Percentiles rank a stretch among this genome's conserved stretches.
Evolutionary conservation across 345 rosid genomes (phyloP).

Genomic region (Erucastrum elatum): DNA sequence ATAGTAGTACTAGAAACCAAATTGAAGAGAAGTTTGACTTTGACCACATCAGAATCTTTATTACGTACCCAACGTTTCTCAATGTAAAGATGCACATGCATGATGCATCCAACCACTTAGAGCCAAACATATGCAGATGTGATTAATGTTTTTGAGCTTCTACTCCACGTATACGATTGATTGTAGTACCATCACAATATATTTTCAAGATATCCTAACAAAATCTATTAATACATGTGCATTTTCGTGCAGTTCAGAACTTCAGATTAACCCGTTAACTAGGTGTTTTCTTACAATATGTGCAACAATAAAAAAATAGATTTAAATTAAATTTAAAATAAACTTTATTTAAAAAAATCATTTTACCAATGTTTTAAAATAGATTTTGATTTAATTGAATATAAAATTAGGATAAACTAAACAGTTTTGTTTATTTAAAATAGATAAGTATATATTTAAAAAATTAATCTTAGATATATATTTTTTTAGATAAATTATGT

Average conservation of each 20-base stretch:
- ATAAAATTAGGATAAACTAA: too few relatives aligned
- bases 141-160: conserved; percentile 37
- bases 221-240: not conserved
- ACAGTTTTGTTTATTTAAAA: too few relatives aligned
- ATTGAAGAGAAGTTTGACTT: conserved; percentile 31
- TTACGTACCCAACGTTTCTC: conserved; percentile 28
- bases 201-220: not conserved
- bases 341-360: too few relatives aligned
- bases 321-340: too few relatives aligned
- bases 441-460: too few relatives aligned
- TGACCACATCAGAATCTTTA: conserved; percentile 30
- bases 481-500: too few relatives aligned
- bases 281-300: too few relatives aligned
- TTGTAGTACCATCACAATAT: not conserved
- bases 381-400: too few relatives aligned
- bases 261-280: not conserved
- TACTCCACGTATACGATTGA: conserved; percentile 26
- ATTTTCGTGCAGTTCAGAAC: not conserved
- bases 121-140: conserved; percentile 37
- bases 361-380: too few relatives aligned
- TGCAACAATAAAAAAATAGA: too few relatives aligned
- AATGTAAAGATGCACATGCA: conserved; percentile 38
- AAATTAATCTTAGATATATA: too few relatives aligned
- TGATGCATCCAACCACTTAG: conserved; percentile 11
- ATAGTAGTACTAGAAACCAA: not conserved